Evolutionary conservation across 2,329 filamentous ascomycete genomes (phyloP).

Genomic region (Eurotiales sp.): DNA sequence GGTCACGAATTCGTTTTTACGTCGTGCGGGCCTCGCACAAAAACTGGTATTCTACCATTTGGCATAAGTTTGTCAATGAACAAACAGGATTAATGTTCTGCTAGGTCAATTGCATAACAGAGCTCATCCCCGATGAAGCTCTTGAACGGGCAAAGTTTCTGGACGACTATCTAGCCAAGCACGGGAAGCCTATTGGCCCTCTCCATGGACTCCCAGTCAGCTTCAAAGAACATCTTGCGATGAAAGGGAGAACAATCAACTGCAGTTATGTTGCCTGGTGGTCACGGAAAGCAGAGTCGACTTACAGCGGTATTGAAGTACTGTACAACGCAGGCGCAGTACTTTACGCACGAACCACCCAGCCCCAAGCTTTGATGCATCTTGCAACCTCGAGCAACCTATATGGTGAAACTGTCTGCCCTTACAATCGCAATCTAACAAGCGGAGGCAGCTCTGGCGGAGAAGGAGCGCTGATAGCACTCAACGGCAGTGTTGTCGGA

Average conservation of each 20-base stretch:
- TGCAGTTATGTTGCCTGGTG: constrained; percentile 10
- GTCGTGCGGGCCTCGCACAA: constrained; percentile 27
- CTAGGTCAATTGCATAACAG: constrained; percentile 30
- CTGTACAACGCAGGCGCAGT: constrained; percentile 46
- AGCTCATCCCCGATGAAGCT: constrained; percentile 34
- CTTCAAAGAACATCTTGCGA: constrained; percentile 30
- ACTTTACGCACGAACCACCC: constrained; percentile 54
- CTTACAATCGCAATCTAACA: constrained; percentile 29
- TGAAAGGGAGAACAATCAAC: constrained; percentile 7
- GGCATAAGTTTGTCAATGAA: constrained; percentile 21
- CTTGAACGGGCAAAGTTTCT: constrained; percentile 34
- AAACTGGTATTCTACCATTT: constrained; percentile 6
- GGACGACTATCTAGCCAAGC: constrained; percentile 29
- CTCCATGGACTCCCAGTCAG: constrained; percentile 39
- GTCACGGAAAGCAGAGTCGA: constrained; percentile 6
- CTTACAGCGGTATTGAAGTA: constrained; percentile 3
- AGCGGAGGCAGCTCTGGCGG: constrained; percentile 38
- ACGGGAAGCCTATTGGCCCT: constrained; percentile 31
- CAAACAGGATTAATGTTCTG: constrained; percentile 19
- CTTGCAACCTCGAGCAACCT: constrained; percentile 32
- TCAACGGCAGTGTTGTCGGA: too few relatives aligned
- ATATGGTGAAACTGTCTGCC: constrained; percentile 40
- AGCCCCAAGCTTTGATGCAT: constrained; percentile 56
- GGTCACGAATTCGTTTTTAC: constrained; percentile 46
- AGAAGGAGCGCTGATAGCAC: constrained; percentile 59